Conservation (phyloP, 1,284 basidiomycete genomes). For the Fomitopsis palustris region DNA sequence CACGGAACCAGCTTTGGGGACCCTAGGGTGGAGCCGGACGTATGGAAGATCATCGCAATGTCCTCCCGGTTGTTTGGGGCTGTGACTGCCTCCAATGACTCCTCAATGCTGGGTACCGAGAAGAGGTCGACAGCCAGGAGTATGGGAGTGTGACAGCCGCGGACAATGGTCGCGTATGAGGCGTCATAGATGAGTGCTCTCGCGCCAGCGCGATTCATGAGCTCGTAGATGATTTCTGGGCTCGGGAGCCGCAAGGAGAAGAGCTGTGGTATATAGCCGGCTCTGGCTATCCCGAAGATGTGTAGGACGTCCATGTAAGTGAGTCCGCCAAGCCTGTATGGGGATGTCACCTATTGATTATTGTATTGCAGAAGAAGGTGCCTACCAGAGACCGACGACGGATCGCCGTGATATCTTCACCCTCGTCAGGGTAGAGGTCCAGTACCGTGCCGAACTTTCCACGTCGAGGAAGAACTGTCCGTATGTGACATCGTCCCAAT, state of each 20-base stretch:
- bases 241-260: conserved; percentile 71
- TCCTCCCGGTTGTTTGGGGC: conserved; percentile 30
- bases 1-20: conserved; percentile 29
- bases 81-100: conserved; percentile 19
- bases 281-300: conserved; percentile 66
- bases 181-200: conserved; percentile 59
- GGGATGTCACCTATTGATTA: not conserved
- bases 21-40: conserved; percentile 65
- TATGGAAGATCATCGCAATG: conserved; percentile 66
- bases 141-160: conserved; percentile 45
- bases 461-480: conserved; percentile 49
- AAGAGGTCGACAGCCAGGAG: conserved; percentile 39
- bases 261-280: conserved; percentile 67
- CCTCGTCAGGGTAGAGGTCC: conserved; percentile 41
- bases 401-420: conserved; percentile 45
- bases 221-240: conserved; percentile 61
- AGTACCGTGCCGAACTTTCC: conserved; percentile 50
- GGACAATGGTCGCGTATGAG: conserved; percentile 37
- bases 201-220: conserved; percentile 54
- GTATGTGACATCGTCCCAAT: conserved; percentile 52
- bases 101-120: conserved; percentile 16
- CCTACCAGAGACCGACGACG: conserved; percentile 65
- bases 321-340: conserved; percentile 58
- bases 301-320: conserved; percentile 64
- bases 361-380: not conserved